These are phyloP conservation scores for Mycena rebaudengoi DNA, from an alignment of 768 basidiomycete species.

Conservation along the genomic window DNA sequence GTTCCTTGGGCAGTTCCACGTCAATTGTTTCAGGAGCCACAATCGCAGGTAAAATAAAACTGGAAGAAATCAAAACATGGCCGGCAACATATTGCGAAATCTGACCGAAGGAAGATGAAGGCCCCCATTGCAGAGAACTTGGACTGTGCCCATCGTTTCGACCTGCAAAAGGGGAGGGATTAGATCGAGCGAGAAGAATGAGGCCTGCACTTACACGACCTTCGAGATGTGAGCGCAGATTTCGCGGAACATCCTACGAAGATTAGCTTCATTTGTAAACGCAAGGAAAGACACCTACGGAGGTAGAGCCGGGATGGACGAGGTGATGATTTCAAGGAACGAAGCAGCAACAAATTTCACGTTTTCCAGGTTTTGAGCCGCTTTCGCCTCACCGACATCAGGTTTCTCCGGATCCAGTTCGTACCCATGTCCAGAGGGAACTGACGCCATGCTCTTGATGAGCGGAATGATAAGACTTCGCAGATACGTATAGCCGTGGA, in stretches of 20 bases:
- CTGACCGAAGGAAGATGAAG: constrained; percentile 88
- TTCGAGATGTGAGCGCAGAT: constrained; percentile 84
- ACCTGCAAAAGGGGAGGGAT: constrained; percentile 39
- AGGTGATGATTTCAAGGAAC: constrained; percentile 78
- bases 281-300: constrained; percentile 58
- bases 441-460: constrained; percentile 74
- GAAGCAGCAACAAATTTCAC: constrained; percentile 77
- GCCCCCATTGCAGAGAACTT: constrained; percentile 87
- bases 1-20: constrained; percentile 76
- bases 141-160: constrained; percentile 77
- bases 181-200: neutral
- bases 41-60: constrained; percentile 92
- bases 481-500: constrained; percentile 95
- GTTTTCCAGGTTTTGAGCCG: constrained; percentile 72
- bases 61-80: constrained; percentile 35
- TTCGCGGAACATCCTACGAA: constrained; percentile 81
- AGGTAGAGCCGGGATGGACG: constrained; percentile 76
- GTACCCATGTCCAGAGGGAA: constrained; percentile 79
- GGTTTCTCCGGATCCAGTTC: constrained; percentile 76
- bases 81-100: neutral
- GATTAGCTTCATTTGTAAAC: constrained; percentile 13
- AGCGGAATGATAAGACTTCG: constrained; percentile 80
- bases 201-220: constrained; percentile 67
- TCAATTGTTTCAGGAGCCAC: constrained; percentile 88
- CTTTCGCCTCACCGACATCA: constrained; percentile 59